These are phyloP conservation scores for Psilocybe tampanensis DNA, from an alignment of 768 basidiomycete species.

Conservation along the genomic window DNA sequence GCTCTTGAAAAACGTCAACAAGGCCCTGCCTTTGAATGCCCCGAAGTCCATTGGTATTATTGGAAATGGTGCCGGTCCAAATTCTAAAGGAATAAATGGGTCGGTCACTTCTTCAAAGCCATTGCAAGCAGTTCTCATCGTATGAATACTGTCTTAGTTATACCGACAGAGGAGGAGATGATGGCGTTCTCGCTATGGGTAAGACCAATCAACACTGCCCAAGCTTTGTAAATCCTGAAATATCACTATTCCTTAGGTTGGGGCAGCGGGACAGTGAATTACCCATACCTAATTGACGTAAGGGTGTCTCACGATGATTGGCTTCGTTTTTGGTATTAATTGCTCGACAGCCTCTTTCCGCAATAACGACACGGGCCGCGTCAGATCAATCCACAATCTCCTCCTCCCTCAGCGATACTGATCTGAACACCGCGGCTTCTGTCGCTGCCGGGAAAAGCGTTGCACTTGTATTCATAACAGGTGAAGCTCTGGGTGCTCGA, in stretches of 20 bases:
- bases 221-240: background rate
- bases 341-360: constrained; percentile 38
- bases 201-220: constrained; percentile 18
- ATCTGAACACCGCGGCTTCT: constrained; percentile 44
- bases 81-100: constrained; percentile 58
- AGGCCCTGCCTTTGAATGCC: constrained; percentile 45
- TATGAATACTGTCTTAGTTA: constrained; percentile 29
- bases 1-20: constrained; percentile 59
- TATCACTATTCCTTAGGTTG: constrained; percentile 34
- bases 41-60: constrained; percentile 55
- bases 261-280: constrained; percentile 53
- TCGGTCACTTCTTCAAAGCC: constrained; percentile 20
- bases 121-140: background rate
- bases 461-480: constrained; percentile 57
- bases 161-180: constrained; percentile 54
- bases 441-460: constrained; percentile 48
- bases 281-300: constrained; percentile 53
- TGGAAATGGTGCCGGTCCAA: constrained; percentile 60
- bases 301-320: constrained; percentile 9
- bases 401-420: constrained; percentile 51
- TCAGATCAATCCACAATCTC: constrained; percentile 43
- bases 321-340: background rate
- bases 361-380: constrained; percentile 44
- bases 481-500: constrained; percentile 12
- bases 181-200: constrained; percentile 66